Evolutionary conservation across 352 stramenopile species (phyloP).

Genomic region (Phytophthora melonis): DNA sequence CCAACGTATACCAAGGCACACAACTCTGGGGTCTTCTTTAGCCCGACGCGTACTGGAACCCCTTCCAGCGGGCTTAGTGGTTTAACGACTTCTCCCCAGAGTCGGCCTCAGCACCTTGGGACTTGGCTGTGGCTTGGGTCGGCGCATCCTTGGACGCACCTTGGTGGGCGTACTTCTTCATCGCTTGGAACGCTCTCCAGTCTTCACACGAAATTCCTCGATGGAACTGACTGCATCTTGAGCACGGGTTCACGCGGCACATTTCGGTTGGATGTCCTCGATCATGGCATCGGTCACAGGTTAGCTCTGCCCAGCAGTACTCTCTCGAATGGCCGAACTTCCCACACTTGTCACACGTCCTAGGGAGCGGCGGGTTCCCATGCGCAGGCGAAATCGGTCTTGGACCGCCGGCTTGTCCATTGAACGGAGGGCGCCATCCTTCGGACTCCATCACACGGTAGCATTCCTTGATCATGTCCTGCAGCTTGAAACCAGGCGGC

Average conservation of each 20-base stretch:
- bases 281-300: background rate
- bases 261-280: background rate
- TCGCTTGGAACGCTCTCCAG: background rate
- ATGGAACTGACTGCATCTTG: background rate
- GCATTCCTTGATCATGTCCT: background rate
- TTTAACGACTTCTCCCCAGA: background rate
- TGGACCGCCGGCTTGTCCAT: background rate
- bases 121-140: background rate
- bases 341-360: background rate
- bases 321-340: background rate
- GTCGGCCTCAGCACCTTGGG: background rate
- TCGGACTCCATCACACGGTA: background rate
- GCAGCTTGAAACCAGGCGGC: background rate
- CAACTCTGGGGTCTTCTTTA: background rate
- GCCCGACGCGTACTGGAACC: background rate
- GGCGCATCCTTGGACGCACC: background rate
- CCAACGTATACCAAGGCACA: background rate
- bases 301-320: background rate
- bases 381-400: background rate
- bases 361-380: background rate
- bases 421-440: background rate
- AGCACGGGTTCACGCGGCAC: background rate
- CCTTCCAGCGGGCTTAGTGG: background rate
- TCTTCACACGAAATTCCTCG: background rate
- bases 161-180: background rate